A percentile compares a stretch with the other conserved stretches of the same genome.
phyloP scores from a whole-genome alignment of 2,329 filamentous ascomycete species.

The Calonectria hongkongensis region DNA sequence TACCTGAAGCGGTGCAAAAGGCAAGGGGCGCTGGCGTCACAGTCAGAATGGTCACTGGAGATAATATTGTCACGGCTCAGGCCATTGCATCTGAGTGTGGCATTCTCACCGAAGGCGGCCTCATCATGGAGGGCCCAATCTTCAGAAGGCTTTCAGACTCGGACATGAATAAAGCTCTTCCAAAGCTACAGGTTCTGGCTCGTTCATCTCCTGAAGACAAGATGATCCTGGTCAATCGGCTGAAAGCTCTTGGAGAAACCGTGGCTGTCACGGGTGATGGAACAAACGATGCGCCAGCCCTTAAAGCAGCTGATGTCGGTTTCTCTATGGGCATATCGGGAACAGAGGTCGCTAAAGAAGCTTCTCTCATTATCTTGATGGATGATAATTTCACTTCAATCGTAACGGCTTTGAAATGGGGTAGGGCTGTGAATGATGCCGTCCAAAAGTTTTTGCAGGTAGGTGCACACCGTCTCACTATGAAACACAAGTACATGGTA shows the following conservation, averaged over 20 bases:
- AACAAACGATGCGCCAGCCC: constrained; percentile 77
- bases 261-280: constrained; percentile 78
- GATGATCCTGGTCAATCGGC: constrained; percentile 76
- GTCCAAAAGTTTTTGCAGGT: constrained; percentile 75
- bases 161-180: constrained; percentile 70
- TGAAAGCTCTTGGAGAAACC: constrained; percentile 79
- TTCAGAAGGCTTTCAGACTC: constrained; percentile 74
- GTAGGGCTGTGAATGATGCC: constrained; percentile 77
- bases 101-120: constrained; percentile 75
- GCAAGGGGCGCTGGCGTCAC: constrained; percentile 80
- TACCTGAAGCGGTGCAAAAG: constrained; percentile 76
- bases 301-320: constrained; percentile 8
- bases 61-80: constrained; percentile 66
- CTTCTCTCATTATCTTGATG: constrained; percentile 78
- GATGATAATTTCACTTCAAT: constrained; percentile 81
- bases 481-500: no score
- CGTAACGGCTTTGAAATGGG: constrained; percentile 78
- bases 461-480: neutral
- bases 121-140: constrained; percentile 72
- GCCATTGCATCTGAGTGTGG: constrained; percentile 65
- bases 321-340: constrained; percentile 80
- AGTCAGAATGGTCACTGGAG: constrained; percentile 78
- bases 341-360: constrained; percentile 81
- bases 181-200: constrained; percentile 79
- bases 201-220: constrained; percentile 82